Base-by-base conservation (phyloP, 2,329 filamentous ascomycete species). In the Alternaria triticimaculans region DNA sequence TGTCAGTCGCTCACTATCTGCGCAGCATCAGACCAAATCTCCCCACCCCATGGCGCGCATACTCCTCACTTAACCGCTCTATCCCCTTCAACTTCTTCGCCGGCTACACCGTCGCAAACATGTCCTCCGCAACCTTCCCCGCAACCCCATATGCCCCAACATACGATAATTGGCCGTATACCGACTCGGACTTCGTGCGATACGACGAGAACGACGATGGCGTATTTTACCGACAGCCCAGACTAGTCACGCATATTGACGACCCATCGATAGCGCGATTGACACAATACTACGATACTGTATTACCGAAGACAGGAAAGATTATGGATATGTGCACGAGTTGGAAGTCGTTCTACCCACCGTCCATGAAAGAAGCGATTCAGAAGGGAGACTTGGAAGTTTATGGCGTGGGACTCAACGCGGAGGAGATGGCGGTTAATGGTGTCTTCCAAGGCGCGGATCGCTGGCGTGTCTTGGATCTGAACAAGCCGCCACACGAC, bases 171-270 rank as follows among this genome's bases (percentile, higher is more conserved):
- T 74, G 72, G 72, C 72, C 72, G 0, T 73, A 74, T 20, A 55
- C 53, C 1, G 12, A 57, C 3, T 56, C 50, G 1, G 82, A 84
- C 59, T 84, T 84, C 65, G 70, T 65, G 6, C 76, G 81, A 21
- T 74, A 78, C 49, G 82, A 84, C 51, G 69, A 78, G 15, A 60
- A 57, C 6, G 65, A 70, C 8, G 81, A 83, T 62, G 30, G 68
- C 2, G 54, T 67, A 5, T 84, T 84, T 70, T 84, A 83, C 71
- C 69, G 66, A 26, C 67, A 77, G 18, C 82, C 85, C 2, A 80
- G 84, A 15, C 84, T 86, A 64, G 84, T 87, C 1, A 85, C 85
- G 11, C 85, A 87, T 62, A 87, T 87, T 67, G 85, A 87, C 66
- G 83, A 85, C 45, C 76, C 80, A 6, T 84, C 84, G 0, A 85